Evolutionary conservation across 257 asterid genomes (phyloP).

Genomic region (Solanum arcanum): DNA sequence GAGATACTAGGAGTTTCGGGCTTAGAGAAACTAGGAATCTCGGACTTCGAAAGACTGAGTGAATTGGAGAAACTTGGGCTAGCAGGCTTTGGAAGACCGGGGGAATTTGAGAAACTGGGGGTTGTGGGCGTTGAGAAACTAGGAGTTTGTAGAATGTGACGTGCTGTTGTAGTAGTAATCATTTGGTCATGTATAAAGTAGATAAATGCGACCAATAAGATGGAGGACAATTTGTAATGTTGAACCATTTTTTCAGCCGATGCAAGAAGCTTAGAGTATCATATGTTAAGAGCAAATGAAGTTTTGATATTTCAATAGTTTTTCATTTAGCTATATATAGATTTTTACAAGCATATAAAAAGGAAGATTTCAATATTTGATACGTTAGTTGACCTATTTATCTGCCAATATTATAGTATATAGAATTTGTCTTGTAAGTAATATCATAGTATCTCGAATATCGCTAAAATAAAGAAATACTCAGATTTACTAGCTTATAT

Average conservation of each 20-base stretch:
- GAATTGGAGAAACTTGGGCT: neutral
- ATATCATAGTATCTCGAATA: too few species aligned
- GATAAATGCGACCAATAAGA: neutral
- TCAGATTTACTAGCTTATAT: neutral
- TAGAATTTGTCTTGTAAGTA: neutral
- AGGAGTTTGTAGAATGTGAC: neutral
- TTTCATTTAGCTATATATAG: neutral
- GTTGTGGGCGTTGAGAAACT: neutral
- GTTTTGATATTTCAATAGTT: neutral
- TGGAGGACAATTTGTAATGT: neutral
- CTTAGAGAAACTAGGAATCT: neutral
- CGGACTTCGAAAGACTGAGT: neutral
- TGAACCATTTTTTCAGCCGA: neutral
- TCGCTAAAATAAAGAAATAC: neutral
- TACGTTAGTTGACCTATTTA: neutral
- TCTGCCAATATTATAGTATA: neutral
- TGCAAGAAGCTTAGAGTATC: neutral
- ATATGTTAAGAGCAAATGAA: neutral
- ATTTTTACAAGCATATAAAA: neutral
- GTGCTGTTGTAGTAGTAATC: neutral
- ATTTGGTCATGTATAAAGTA: neutral
- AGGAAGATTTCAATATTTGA: neutral
- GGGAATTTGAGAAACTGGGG: neutral
- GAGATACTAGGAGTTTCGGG: neutral
- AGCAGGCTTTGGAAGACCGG: neutral